A percentile compares a stretch with the other conserved stretches of the same genome.
These are phyloP conservation scores for Sugiyamaella qingdaonensis DNA, from an alignment of 805 yeast species.

Conservation along the genomic window DNA sequence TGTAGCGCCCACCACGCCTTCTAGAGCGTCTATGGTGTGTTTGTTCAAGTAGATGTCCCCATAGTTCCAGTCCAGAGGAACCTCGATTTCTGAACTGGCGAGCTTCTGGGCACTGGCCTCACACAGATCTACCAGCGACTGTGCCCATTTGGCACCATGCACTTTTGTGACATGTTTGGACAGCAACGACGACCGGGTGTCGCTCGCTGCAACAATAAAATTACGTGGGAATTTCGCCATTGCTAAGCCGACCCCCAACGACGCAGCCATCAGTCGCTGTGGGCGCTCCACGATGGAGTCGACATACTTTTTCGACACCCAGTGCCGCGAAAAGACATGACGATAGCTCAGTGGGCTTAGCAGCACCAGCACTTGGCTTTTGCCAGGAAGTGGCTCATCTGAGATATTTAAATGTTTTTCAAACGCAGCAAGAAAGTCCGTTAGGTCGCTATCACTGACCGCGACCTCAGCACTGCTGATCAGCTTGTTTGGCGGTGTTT, in stretches of 20 bases:
- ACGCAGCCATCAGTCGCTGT: conserved; percentile 67
- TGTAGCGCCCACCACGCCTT: conserved; percentile 73
- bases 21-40: conserved; percentile 62
- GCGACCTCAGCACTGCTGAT: neutral
- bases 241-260: conserved; percentile 77
- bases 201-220: conserved; percentile 47
- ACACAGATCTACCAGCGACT: conserved; percentile 54
- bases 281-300: conserved; percentile 79
- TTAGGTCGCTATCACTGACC: neutral
- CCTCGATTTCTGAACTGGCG: conserved; percentile 55
- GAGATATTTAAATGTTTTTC: neutral
- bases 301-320: conserved; percentile 67
- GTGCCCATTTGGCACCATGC: conserved; percentile 75
- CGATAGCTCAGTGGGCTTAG: conserved; percentile 66
- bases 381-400: neutral
- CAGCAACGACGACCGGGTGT: conserved; percentile 45
- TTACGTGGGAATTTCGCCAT: conserved; percentile 43
- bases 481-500: neutral
- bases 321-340: conserved; percentile 68
- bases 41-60: conserved; percentile 76
- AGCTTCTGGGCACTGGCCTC: conserved; percentile 53
- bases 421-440: neutral
- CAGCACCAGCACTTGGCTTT: conserved; percentile 34
- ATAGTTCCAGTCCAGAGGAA: conserved; percentile 76
- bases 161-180: conserved; percentile 57